Base-by-base conservation (phyloP, 768 basidiomycete species). In the Leccinum aurantiacum region DNA sequence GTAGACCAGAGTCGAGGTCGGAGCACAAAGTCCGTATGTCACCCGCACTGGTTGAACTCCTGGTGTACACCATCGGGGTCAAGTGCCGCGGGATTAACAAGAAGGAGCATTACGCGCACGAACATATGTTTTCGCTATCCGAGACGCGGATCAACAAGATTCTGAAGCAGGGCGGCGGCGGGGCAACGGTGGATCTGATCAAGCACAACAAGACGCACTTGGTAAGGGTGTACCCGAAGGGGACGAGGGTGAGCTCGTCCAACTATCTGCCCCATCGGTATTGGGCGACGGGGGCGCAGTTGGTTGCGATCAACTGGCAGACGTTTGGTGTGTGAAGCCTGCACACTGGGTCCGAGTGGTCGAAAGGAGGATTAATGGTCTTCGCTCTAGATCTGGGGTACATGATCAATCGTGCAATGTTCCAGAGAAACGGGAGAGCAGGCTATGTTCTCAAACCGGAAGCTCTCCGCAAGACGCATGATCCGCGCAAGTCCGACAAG, bases 221-320 rank as follows among this genome's bases (percentile, higher is more conserved):
- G 33, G 87, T 93, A 11, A 76, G 95, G 62, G 84, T 89, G 8
- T 98, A 98, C 69, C 95, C 95, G 0, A 89, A 88, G 67, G 94
- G 92, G 1, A 85, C 80, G 29, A 77, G 95, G 41, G 79, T 98
- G 35, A 87, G 79, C 60, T 94, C 91, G 63, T 86, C 86, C 24
- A 98, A 98, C 69, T 98, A 89, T 66, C 82, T 90, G 62, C 95
- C 95, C 7, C 88, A 94, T 73, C 82, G 86, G 17, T 95, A 86
- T 70, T 99, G 96, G 96, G 85, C 86, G 1, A 86, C 86, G 2
- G 96, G 96, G 0, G 83, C 86, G 13, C 95, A 98, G 72, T 75
- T 98, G 6, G 94, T 95, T 0, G 94, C 96, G 8, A 81, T 99
- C 57, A 99, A 99, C 73, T 98, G 95, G 94, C 96, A 99, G 75